Base-by-base conservation (phyloP, 2,329 filamentous ascomycete genomes). In the Neofusicoccum laricinum region DNA sequence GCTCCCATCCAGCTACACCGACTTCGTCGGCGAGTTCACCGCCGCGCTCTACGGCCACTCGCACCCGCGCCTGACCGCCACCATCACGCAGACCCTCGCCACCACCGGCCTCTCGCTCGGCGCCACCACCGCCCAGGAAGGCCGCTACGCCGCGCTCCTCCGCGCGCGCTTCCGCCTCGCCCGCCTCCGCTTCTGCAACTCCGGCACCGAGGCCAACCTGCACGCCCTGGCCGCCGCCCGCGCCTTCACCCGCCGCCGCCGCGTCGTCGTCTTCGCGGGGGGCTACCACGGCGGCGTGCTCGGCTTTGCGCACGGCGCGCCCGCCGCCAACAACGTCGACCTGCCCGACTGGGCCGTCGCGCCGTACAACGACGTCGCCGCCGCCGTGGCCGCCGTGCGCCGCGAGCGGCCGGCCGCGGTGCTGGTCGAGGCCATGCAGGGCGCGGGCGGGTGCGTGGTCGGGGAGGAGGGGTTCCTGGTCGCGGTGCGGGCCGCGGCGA, bases 371-470 rank as follows among this genome's bases (percentile, higher is more conserved):
- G 83, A 90, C 61, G 68, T 84, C 1, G 75, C 77, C 0, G 78
- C 78, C 2, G 82, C 84, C 0, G 74, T 72, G 5, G 67, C 66
- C 2, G 77, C 82, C 11, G 78, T 88, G 7, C 71, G 36, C 77
- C 6, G 69, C 45, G 65, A 70, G 67, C 19, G 68, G 64, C 73
- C 91, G 0, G 88, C 86, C 0, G 88, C 86, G 0, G 86, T 91
- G 19, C 70, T 92, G 1, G 77, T 91, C 0, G 89, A 91, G 73
- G 82, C 82, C 0, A 86, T 92, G 82, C 86, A 90, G 67, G 88
- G 87, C 0, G 81, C 83, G 2, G 87, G 83, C 0, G 88, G 88
- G 0, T 85, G 83, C 61, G 81, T 87, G 5, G 76, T 79, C 0
- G 87, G 78, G 0, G 78, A 75, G 0, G 61, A 55, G 1, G 80